Evolutionary conservation across 2,329 filamentous ascomycete species (phyloP), one percentile per base, ranked within the genome.

Genomic region (Ophiostoma triangulosporum): DNA sequence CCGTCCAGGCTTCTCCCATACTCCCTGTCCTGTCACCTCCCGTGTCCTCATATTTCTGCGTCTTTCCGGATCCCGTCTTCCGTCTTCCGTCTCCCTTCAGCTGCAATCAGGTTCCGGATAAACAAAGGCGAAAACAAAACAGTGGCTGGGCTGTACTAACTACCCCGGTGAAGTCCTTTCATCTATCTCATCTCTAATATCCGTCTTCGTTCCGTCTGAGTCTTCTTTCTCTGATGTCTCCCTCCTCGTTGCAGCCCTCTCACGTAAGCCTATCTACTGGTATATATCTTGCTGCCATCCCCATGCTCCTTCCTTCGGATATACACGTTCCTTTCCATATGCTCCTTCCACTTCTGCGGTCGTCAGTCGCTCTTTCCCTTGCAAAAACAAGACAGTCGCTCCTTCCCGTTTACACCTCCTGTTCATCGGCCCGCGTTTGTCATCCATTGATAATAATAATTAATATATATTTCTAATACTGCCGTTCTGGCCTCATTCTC

Each of bases 391-490:
- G 46, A 48, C 17, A 32, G 15, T 38, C 38, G 33, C 53, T 27
- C 48, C 45, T 55, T 51, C 53, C 33, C 33, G 5, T 55, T 48
- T 22, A 27, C 22, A 50, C 15, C 14, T 36, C 20, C 48, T 24
- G 20, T 11, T 17, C 31, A 43, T 43, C 20, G 6, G 17, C 38
- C 27, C n/a, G 7, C 17, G 15, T 24, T 8, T 15, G 40, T 46
- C 22, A 46, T 14, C 24, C 24, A n/a, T 24, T n/a, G n/a, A n/a
- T n/a, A n/a, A n/a, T n/a, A n/a, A n/a, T n/a, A n/a, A n/a, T n/a
- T n/a, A n/a, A n/a, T n/a, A n/a, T n/a, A n/a, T n/a, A n/a, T n/a
- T n/a, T 24, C 38, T 24, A 17, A 22, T 11, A 22, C 36, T 36
- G 11, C 6, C 32, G 6, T 15, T 22, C 35, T 22, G n/a, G n/a